A percentile compares a stretch with the other conserved stretches of the same genome.
Evolutionary conservation across 768 basidiomycete species (phyloP).

Genomic region (Kwoniella europaea): DNA sequence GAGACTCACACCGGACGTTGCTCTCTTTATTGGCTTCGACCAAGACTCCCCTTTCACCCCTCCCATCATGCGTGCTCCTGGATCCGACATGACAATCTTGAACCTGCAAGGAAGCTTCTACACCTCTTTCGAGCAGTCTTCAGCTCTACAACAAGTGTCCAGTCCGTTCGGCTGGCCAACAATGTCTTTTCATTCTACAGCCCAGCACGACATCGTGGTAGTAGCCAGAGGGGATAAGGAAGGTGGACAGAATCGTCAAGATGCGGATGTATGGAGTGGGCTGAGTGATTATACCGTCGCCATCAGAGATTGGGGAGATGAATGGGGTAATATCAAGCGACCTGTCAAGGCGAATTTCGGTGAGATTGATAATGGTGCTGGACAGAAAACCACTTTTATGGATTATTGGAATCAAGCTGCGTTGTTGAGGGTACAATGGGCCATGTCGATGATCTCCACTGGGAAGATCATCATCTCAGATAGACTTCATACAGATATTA

Average conservation of each 20-base stretch:
- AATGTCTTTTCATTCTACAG: constrained; percentile 5
- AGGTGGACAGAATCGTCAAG: constrained; percentile 17
- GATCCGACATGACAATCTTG: constrained; percentile 8
- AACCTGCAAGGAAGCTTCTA: neutral
- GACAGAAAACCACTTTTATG: neutral
- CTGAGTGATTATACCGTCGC: neutral
- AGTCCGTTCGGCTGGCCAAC: constrained; percentile 14
- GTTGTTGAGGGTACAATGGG: constrained; percentile 16
- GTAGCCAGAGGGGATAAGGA: constrained; percentile 18
- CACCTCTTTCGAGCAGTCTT: neutral
- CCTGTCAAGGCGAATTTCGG: constrained; percentile 15
- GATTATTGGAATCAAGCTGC: constrained; percentile 18
- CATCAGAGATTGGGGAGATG: constrained; percentile 12
- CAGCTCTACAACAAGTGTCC: neutral
- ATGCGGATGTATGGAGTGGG: constrained; percentile 3
- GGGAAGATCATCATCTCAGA: constrained; percentile 14
- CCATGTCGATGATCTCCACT: constrained; percentile 11
- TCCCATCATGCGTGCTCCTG: constrained; percentile 21
- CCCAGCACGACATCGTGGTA: constrained; percentile 11
- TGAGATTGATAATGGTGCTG: constrained; percentile 14
- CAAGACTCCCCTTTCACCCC: constrained; percentile 13
- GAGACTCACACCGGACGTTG: constrained; percentile 12
- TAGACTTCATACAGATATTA: constrained; percentile 17
- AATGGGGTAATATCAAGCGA: constrained; percentile 16
- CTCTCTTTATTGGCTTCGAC: constrained; percentile 16